Evolutionary conservation across 179 eudicot species (phyloP).

Genomic region (Silene noctiflora): DNA sequence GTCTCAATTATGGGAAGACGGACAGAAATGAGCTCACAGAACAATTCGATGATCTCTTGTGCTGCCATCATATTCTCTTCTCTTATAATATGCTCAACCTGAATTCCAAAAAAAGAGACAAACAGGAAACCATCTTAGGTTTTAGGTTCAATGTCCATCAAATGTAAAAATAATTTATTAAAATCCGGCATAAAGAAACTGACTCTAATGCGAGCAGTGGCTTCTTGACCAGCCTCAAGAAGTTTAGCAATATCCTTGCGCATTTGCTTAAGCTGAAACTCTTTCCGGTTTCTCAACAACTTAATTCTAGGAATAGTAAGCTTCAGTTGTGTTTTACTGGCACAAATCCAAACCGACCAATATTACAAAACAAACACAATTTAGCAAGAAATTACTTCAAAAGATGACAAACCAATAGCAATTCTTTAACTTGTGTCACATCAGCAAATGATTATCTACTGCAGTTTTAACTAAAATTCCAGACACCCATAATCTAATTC

Average conservation of each 20-base stretch:
- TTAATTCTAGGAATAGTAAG: constrained; percentile 87
- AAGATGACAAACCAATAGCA: not conserved
- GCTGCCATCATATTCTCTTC: constrained; percentile 99
- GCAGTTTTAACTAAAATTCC: not conserved
- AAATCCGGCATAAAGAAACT: not conserved
- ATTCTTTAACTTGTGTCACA: not conserved
- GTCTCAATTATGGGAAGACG: constrained; percentile 95
- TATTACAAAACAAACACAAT: not conserved
- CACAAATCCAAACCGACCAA: constrained; percentile 11
- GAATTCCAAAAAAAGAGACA: constrained; percentile 18
- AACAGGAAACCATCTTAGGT: not conserved
- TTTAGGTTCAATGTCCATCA: not conserved
- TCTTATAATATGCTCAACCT: constrained; percentile 93
- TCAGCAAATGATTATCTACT: not conserved
- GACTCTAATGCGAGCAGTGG: constrained; percentile 93
- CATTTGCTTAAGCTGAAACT: constrained; percentile 85
- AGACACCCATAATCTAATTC: not conserved
- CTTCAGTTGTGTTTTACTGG: constrained; percentile 79
- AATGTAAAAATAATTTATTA: not conserved
- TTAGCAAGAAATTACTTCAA: too few relatives aligned
- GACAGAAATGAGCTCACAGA: constrained; percentile 75
- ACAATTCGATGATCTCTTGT: constrained; percentile 88
- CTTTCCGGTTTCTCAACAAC: constrained; percentile 85
- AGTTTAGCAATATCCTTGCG: constrained; percentile 90
- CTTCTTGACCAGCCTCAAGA: constrained; percentile 96